Conservation (phyloP, 1,284 basidiomycete species). For the Cutaneotrichosporon sp. region DNA sequence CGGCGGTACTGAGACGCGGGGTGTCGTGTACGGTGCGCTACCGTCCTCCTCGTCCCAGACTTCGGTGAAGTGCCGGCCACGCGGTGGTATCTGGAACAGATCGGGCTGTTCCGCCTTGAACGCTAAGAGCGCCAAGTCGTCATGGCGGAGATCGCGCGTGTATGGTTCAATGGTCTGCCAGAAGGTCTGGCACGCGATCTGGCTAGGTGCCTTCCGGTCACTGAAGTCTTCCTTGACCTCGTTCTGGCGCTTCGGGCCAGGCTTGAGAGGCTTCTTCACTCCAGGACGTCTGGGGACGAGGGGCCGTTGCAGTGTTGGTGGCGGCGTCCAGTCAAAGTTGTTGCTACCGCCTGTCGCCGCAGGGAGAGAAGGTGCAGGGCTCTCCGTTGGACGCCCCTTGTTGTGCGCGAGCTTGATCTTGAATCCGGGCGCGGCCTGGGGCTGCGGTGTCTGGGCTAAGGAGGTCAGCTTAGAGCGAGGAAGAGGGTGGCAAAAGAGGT, state of each 20-base stretch:
- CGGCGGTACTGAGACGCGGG: conserved; percentile 36
- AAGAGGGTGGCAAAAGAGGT: not conserved
- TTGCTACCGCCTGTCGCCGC: conserved; percentile 38
- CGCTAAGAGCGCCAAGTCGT: conserved; percentile 84
- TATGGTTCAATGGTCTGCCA: conserved; percentile 82
- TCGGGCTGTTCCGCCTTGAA: conserved; percentile 81
- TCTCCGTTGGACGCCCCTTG: conserved; percentile 34
- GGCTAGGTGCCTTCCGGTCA: conserved; percentile 67
- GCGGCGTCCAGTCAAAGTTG: conserved; percentile 47
- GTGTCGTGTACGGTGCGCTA: conserved; percentile 37
- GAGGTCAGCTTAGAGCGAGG: not conserved
- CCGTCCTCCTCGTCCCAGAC: conserved; percentile 90
- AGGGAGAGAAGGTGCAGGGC: conserved; percentile 52
- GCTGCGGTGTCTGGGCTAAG: conserved; percentile 53
- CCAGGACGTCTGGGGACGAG: conserved; percentile 67
- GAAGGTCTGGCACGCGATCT: conserved; percentile 62
- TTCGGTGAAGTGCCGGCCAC: conserved; percentile 84
- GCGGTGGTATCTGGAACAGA: conserved; percentile 77
- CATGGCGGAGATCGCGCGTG: conserved; percentile 78
- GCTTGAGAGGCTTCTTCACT: conserved; percentile 64
- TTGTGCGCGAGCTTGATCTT: conserved; percentile 44
- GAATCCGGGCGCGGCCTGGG: conserved; percentile 38
- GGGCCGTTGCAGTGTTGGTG: conserved; percentile 42
- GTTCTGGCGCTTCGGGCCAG: conserved; percentile 73
- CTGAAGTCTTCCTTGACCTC: conserved; percentile 85